phyloP scores from a whole-genome alignment of 331 rosid genomes.

The Malus hybrid region DNA sequence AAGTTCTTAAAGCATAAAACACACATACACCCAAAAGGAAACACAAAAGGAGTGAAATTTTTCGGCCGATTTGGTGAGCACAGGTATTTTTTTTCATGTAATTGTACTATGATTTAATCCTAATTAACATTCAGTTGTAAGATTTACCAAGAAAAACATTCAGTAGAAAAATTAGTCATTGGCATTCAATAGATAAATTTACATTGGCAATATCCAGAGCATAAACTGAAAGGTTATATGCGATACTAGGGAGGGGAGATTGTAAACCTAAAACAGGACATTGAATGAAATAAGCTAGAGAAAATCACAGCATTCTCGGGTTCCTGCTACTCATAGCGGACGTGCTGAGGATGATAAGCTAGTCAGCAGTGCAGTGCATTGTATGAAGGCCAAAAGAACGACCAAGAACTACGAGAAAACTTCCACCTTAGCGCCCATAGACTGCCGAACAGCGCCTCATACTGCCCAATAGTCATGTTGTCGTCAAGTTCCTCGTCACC shows the following conservation, averaged over 20 bases:
- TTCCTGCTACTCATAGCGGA: background rate
- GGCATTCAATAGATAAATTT: background rate
- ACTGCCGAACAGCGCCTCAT: background rate
- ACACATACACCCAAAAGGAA: background rate
- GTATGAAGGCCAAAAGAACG: background rate
- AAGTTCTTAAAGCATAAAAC: background rate
- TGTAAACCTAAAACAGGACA: background rate
- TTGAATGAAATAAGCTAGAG: background rate
- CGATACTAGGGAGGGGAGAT: background rate
- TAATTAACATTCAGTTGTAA: too few relatives aligned
- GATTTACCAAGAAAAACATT: background rate
- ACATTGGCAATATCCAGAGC: background rate
- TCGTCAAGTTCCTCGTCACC: too few relatives aligned
- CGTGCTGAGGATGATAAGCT: background rate
- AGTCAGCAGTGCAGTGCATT: background rate
- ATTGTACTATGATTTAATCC: background rate
- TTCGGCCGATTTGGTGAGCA: background rate
- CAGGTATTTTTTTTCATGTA: background rate
- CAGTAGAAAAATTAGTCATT: background rate
- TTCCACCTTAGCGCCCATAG: background rate
- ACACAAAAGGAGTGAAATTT: background rate
- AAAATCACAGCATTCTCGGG: background rate
- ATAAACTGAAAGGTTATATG: too few relatives aligned
- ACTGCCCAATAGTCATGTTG: background rate
- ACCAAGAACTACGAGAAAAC: background rate